A percentile compares a stretch with the other conserved stretches of the same genome.
These are phyloP conservation scores for Penicillium frequentans DNA, from an alignment of 2,329 filamentous ascomycete genomes.

Conservation along the genomic window DNA sequence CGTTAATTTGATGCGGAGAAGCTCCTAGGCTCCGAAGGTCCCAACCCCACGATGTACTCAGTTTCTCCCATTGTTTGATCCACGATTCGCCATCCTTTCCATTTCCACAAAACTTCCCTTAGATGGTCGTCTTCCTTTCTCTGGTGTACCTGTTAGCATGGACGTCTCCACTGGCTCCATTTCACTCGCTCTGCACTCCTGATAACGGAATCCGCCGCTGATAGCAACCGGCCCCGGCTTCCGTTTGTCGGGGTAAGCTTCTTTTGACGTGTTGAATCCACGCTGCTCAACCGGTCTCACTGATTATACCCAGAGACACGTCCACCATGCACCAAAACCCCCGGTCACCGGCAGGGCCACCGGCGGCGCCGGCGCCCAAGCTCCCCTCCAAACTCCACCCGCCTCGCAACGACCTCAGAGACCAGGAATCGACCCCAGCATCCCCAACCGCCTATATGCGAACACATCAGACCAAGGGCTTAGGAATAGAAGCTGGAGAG, in stretches of 20 bases:
- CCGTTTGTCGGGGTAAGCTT: slow-evolving; percentile 18
- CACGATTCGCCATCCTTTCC: slow-evolving; percentile 13
- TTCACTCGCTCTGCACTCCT: slow-evolving; percentile 35
- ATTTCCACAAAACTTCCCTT: slow-evolving; percentile 3
- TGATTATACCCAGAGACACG: background rate
- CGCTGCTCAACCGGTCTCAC: background rate
- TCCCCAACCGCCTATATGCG: slow-evolving; percentile 55
- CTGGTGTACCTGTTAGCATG: slow-evolving; percentile 40
- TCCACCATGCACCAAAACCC: slow-evolving; percentile 83
- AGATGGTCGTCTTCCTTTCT: background rate
- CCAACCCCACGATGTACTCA: slow-evolving; percentile 28
- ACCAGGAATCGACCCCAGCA: slow-evolving; percentile 57
- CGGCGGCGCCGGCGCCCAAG: slow-evolving; percentile 73
- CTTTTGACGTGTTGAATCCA: background rate
- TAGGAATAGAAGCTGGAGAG: slow-evolving; percentile 52
- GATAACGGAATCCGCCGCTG: slow-evolving; percentile 27
- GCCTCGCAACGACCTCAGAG: slow-evolving; percentile 72
- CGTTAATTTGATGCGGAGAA: slow-evolving; percentile 40
- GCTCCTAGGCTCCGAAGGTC: slow-evolving; percentile 32
- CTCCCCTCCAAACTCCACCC: slow-evolving; percentile 71
- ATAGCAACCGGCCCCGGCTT: slow-evolving; percentile 14
- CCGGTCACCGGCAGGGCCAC: slow-evolving; percentile 63
- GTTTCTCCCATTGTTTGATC: slow-evolving; percentile 15
- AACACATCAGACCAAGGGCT: slow-evolving; percentile 50
- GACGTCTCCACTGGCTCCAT: slow-evolving; percentile 32